These are phyloP conservation scores for Tanacetum coccineum DNA, from an alignment of 129 eudicot genomes.

Conservation along the genomic window DNA sequence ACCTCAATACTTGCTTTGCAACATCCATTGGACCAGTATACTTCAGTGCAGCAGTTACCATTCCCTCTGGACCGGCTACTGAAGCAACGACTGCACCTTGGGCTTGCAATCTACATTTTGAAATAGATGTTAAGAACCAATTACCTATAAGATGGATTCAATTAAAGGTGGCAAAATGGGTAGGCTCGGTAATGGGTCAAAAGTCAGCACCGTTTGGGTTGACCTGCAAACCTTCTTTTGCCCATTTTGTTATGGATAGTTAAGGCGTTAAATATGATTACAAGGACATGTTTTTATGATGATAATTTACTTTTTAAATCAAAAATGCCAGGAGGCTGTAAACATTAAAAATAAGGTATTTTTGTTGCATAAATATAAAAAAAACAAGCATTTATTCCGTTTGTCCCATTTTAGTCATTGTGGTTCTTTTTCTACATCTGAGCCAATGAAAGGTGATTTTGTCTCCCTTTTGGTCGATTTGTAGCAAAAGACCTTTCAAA, in stretches of 20 bases:
- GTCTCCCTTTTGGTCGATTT: too few species aligned
- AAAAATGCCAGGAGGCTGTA: neutral
- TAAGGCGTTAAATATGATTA: neutral
- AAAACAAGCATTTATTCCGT: too few species aligned
- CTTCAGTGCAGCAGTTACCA: slow-evolving; percentile 46
- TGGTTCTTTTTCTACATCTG: too few species aligned
- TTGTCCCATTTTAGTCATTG: too few species aligned
- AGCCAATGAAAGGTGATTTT: too few species aligned
- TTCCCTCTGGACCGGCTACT: slow-evolving; percentile 37
- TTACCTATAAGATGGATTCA: neutral
- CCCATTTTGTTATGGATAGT: neutral
- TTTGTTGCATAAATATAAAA: too few species aligned
- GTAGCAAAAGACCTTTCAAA: too few species aligned
- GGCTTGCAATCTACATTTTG: slow-evolving; percentile 69
- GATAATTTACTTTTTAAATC: neutral
- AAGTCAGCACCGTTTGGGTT: neutral
- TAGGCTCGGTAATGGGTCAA: neutral
- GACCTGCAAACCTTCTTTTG: neutral
- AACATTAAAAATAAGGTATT: too few species aligned
- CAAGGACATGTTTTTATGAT: neutral
- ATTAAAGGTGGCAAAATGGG: neutral
- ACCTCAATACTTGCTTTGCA: slow-evolving; percentile 65
- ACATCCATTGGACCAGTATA: slow-evolving; percentile 90
- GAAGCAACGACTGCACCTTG: slow-evolving; percentile 55
- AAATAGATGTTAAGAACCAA: neutral